These are phyloP conservation scores for Suhomyces choctaworum DNA, from an alignment of 1,139 yeast species.

Conservation along the genomic window DNA sequence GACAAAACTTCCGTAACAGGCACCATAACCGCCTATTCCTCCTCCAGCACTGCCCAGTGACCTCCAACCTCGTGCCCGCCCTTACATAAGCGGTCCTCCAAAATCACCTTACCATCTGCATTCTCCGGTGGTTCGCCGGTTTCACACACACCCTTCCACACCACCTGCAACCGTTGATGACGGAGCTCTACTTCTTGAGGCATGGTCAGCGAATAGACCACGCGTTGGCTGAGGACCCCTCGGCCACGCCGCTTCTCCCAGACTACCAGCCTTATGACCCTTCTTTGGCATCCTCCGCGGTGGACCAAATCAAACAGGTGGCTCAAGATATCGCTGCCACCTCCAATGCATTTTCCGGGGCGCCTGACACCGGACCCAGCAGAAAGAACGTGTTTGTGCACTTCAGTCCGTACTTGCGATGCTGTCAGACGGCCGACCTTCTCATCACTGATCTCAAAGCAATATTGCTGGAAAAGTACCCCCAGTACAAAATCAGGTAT, in stretches of 20 bases:
- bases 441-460: conserved; percentile 34
- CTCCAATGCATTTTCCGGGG: conserved; percentile 28
- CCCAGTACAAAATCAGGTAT: conserved; percentile 38
- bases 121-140: too few species aligned
- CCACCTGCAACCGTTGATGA: too few species aligned
- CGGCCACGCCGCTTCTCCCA: conserved; percentile 29
- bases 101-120: too few species aligned
- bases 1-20: too few species aligned
- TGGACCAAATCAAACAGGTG: conserved; percentile 30
- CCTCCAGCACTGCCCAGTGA: too few species aligned
- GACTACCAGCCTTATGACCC: conserved; percentile 44
- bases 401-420: conserved; percentile 47
- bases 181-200: conserved; percentile 47
- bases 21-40: too few species aligned
- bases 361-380: conserved; percentile 13
- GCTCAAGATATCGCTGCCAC: conserved; percentile 31
- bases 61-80: too few species aligned
- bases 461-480: conserved; percentile 25
- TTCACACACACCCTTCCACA: neutral
- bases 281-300: conserved; percentile 34
- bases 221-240: conserved; percentile 27
- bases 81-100: too few species aligned
- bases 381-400: conserved; percentile 45
- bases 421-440: conserved; percentile 48
- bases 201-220: conserved; percentile 50